A percentile compares a stretch with the other conserved stretches of the same genome.
Conservation (phyloP, 2,329 filamentous ascomycete species). For the Phaeosphaeria sp. region DNA sequence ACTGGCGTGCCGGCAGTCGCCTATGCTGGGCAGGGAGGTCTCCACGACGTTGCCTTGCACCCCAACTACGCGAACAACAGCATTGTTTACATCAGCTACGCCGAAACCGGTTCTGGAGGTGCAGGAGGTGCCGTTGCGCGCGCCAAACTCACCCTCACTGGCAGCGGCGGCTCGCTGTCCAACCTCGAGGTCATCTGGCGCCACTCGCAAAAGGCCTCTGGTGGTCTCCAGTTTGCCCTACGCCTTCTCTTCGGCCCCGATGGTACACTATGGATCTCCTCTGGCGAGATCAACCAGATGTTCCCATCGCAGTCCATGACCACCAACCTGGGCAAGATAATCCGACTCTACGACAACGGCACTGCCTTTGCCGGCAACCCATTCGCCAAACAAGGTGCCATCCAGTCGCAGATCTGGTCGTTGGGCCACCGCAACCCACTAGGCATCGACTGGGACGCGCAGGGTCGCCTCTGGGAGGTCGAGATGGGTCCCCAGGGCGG, state of each 20-base stretch:
- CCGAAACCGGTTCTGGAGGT: constrained; percentile 20
- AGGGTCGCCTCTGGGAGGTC: constrained; percentile 25
- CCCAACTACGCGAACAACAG: constrained; percentile 24
- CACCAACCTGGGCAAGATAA: constrained; percentile 22
- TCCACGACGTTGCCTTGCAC: constrained; percentile 23
- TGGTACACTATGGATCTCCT: constrained; percentile 22
- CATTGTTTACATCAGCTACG: constrained; percentile 24
- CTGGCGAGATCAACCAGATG: constrained; percentile 27
- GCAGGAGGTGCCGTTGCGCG: constrained; percentile 20
- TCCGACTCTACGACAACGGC: constrained; percentile 25
- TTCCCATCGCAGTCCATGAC: constrained; percentile 22
- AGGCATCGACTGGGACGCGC: constrained; percentile 23
- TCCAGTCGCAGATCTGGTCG: constrained; percentile 24
- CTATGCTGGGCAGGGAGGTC: constrained; percentile 24
- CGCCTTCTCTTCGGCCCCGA: constrained; percentile 23
- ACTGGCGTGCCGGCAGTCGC: constrained; percentile 22
- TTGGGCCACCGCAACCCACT: constrained; percentile 26
- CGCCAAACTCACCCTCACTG: constrained; percentile 19
- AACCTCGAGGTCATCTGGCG: constrained; percentile 25
- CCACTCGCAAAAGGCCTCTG: constrained; percentile 21
- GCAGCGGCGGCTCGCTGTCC: constrained; percentile 21
- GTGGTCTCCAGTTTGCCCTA: constrained; percentile 22
- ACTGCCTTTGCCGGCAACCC: constrained; percentile 25
- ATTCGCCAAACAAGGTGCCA: constrained; percentile 18
- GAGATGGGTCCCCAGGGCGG: constrained; percentile 26